Conservation (phyloP, 495 filamentous ascomycete genomes). For the Daldinia decipiens region DNA sequence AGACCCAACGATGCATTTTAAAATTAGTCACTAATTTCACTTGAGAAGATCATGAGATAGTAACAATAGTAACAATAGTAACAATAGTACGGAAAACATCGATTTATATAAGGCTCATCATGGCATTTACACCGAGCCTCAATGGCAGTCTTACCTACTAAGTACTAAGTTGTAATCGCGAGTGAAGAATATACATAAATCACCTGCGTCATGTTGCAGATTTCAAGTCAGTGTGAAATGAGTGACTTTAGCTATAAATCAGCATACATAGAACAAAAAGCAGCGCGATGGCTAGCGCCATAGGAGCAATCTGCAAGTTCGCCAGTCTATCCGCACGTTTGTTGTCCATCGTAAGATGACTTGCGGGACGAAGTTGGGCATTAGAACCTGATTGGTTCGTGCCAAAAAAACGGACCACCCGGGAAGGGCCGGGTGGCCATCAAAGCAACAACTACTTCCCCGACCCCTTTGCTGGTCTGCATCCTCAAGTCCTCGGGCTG, state of each 20-base stretch:
- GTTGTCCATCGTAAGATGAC: constrained; percentile 23
- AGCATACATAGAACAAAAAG: constrained; percentile 22
- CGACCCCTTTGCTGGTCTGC: constrained; percentile 19
- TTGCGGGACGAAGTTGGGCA: constrained; percentile 17
- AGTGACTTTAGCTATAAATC: constrained; percentile 38
- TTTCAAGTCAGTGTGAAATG: constrained; percentile 18
- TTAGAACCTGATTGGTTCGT: constrained; percentile 20
- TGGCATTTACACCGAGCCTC: neutral
- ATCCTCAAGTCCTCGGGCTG: constrained; percentile 16
- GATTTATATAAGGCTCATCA: neutral
- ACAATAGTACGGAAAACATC: neutral
- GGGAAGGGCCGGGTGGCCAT: constrained; percentile 17
- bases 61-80: neutral
- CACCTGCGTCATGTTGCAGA: neutral
- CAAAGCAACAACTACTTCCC: constrained; percentile 31
- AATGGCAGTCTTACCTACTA: neutral
- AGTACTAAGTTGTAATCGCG: neutral
- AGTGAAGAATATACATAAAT: constrained; percentile 3
- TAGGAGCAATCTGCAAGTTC: constrained; percentile 35
- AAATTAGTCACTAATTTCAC: neutral
- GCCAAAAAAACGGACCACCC: constrained; percentile 21
- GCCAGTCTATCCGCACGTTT: constrained; percentile 29
- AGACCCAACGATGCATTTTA: neutral
- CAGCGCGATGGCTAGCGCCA: constrained; percentile 13
- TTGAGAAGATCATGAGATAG: neutral